phyloP scores from a whole-genome alignment of 495 filamentous ascomycete genomes.

The Penicillium egyptiacum region DNA sequence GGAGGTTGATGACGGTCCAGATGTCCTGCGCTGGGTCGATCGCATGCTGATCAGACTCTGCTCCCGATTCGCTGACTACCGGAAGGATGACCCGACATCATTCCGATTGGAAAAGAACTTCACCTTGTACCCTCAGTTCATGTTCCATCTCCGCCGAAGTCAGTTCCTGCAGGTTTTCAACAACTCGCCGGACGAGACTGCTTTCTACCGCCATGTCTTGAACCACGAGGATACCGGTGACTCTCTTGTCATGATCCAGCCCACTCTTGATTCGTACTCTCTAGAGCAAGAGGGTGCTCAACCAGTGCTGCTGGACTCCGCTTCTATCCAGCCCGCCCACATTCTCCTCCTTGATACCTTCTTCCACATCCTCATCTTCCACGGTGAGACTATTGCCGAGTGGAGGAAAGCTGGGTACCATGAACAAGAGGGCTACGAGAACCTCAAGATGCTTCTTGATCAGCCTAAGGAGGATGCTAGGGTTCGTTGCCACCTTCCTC shows the following conservation, averaged over 20 bases:
- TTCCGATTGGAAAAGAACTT: constrained; percentile 99
- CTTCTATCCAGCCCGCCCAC: constrained; percentile 90
- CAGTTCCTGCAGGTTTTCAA: constrained; percentile 99
- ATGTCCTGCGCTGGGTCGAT: constrained; percentile 98
- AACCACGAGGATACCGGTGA: constrained; percentile 98
- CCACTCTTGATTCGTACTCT: constrained; percentile 95
- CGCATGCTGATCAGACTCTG: constrained; percentile 97
- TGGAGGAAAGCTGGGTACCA: constrained; percentile 99
- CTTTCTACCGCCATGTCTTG: constrained; percentile 95
- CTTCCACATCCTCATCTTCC: constrained; percentile 99
- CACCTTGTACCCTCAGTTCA: constrained; percentile 98
- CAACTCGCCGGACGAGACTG: constrained; percentile 98
- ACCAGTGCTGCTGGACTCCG: constrained; percentile 92
- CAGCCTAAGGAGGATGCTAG: constrained; percentile 97
- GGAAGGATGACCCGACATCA: constrained; percentile 96
- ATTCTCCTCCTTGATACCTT: constrained; percentile 97
- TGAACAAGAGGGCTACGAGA: constrained; percentile 97
- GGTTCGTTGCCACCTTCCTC: constrained; percentile 50
- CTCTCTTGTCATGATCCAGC: constrained; percentile 98
- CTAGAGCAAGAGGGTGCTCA: constrained; percentile 89
- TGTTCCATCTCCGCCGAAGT: constrained; percentile 96
- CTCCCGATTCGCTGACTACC: constrained; percentile 95
- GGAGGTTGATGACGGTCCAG: constrained; percentile 98
- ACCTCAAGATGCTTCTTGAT: constrained; percentile 85
- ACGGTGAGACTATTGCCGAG: constrained; percentile 95